Base-by-base conservation (phyloP, 495 filamentous ascomycete genomes). In the Penicillium alfredii region DNA sequence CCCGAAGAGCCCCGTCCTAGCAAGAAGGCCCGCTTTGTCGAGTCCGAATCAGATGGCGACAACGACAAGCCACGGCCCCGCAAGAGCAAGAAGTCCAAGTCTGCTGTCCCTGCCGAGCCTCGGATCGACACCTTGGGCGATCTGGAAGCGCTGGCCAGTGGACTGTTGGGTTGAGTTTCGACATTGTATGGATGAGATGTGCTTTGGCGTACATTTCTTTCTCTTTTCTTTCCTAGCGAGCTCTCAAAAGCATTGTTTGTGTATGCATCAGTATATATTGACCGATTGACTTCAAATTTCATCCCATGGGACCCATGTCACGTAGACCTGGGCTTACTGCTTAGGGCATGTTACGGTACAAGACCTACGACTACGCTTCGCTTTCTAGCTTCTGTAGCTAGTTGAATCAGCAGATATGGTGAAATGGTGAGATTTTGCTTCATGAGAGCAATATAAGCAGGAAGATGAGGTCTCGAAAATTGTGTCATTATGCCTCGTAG, bases 111-210 rank as follows among this genome's bases (percentile, higher is more conserved):
- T 42, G 68, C 67, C 15, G 64, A 77, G 25, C 38, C 53, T 15
- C 78, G 83, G 60, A 86, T 86, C 36, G 79, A 89, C 60, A 94
- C 82, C 15, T 60, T 95, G 64, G 85, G 90, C 51, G 87, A 95
- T 71, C 66, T 95, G 57, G 90, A 97, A 63, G 80, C 82, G 35
- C 52, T 94, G 73, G 90, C 90, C 45, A 77, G 82, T 45, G 88
- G 86, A 2, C 64, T 96, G 53, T 68, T 97, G 51, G 82, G 74
- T 34, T 66, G 38, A 56, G 23, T n/a, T n/a, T 47, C 23, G 33
- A 32, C 27, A 42, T 45, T 29, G 34, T 26, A 33, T 28, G 8
- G 19, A 27, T 33, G 24, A 29, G 26, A 27, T 44, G 27, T 29
- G 33, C n/a, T n/a, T 39, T 35, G 43, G 40, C 19, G 18, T 36